These are phyloP conservation scores for Papiliotrema fonsecae DNA, from an alignment of 1,284 basidiomycete genomes.

Conservation along the genomic window DNA sequence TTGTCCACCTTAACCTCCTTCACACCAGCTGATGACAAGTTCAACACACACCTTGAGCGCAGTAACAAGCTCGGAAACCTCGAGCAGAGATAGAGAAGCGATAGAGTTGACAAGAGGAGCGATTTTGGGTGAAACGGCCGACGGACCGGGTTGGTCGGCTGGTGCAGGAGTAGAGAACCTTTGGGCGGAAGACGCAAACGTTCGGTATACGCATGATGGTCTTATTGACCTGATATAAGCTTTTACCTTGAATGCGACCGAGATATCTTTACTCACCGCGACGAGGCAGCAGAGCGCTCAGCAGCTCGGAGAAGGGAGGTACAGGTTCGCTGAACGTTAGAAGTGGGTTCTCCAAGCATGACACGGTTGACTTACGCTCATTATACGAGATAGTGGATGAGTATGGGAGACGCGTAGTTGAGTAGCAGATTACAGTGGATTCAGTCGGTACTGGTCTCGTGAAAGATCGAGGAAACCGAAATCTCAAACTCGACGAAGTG, in stretches of 20 bases:
- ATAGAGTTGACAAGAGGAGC: constrained; percentile 89
- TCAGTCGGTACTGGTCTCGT: too few relatives aligned
- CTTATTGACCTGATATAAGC: constrained; percentile 4
- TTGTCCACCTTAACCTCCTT: not conserved
- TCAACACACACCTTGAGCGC: constrained; percentile 69
- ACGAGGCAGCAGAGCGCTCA: constrained; percentile 1
- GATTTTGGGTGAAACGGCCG: constrained; percentile 56
- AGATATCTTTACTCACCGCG: not conserved
- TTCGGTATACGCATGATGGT: not conserved
- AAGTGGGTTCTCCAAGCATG: not conserved
- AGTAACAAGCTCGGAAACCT: constrained; percentile 93
- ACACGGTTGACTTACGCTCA: constrained; percentile 2
- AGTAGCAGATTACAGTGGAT: too few relatives aligned
- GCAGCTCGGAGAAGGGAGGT: constrained; percentile 4
- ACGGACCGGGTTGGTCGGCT: constrained; percentile 16
- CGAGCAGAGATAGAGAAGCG: constrained; percentile 80
- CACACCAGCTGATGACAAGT: not conserved
- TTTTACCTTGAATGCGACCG: not conserved
- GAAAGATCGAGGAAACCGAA: too few relatives aligned
- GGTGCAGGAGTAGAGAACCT: constrained; percentile 2
- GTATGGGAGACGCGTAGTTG: too few relatives aligned
- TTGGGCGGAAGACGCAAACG: constrained; percentile 1
- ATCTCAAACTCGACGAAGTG: too few relatives aligned
- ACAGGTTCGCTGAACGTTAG: constrained; percentile 2
- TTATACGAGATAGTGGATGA: too few relatives aligned